A percentile compares a stretch with the other conserved stretches of the same genome.
Conservation (phyloP, 257 asterid genomes). For the Solanum rostratum region DNA sequence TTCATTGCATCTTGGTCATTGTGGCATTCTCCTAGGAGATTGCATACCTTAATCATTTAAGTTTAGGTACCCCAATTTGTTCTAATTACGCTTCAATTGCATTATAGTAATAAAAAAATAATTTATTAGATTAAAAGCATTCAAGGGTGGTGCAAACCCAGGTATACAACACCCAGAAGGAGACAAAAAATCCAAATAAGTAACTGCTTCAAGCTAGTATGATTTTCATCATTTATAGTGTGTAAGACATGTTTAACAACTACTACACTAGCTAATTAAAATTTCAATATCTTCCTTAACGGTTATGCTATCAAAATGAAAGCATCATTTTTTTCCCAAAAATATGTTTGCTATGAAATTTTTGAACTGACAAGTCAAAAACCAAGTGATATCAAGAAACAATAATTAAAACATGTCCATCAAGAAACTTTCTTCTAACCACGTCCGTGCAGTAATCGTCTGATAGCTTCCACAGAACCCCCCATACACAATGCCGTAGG, state of each 20-base stretch:
- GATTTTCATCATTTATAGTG: not conserved
- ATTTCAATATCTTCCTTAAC: not conserved
- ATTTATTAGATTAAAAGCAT: not conserved
- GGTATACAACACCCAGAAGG: not conserved
- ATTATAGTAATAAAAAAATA: not conserved
- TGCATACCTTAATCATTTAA: not conserved
- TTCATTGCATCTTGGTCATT: not conserved
- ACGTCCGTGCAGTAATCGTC: slow-evolving; percentile 65
- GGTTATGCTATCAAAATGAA: not conserved
- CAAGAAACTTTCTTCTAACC: slow-evolving; percentile 43
- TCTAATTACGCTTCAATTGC: not conserved
- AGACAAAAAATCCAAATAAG: not conserved
- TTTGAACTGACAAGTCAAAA: not conserved
- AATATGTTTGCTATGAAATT: not conserved
- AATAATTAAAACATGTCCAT: not conserved
- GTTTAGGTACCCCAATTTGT: not conserved
- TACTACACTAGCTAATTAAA: not conserved
- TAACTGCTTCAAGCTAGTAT: not conserved
- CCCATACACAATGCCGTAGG: slow-evolving; percentile 80
- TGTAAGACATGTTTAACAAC: not conserved
- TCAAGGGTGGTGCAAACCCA: not conserved
- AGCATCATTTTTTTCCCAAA: not conserved
- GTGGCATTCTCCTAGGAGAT: not conserved
- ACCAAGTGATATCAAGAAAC: not conserved
- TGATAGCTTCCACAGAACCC: slow-evolving; percentile 78